These are phyloP conservation scores for Stereocaulon alpinum DNA, from an alignment of 495 filamentous ascomycete genomes.

Conservation along the genomic window DNA sequence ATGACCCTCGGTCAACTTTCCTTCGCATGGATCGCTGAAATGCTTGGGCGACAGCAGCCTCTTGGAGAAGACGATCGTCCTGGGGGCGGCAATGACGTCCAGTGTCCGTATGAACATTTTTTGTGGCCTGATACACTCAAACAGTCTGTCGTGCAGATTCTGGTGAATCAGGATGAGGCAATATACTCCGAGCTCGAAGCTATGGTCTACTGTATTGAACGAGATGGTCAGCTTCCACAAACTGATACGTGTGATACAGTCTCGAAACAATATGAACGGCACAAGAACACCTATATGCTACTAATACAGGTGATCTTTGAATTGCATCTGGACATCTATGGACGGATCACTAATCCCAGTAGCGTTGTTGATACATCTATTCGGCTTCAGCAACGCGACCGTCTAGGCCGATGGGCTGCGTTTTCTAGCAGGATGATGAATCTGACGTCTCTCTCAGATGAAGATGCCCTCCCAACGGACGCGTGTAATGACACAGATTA, in stretches of 20 bases:
- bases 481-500: constrained; percentile 33
- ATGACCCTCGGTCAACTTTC: constrained; percentile 51
- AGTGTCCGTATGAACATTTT: constrained; percentile 43
- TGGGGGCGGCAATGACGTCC: constrained; percentile 3
- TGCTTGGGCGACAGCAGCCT: constrained; percentile 24
- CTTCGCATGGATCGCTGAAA: constrained; percentile 52
- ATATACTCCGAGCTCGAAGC: constrained; percentile 47
- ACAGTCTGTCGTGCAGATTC: constrained; percentile 53
- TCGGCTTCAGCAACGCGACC: constrained; percentile 51
- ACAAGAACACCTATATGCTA: constrained; percentile 26
- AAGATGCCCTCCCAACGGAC: background rate
- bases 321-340: constrained; percentile 78
- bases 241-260: constrained; percentile 2
- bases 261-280: background rate
- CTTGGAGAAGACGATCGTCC: background rate
- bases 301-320: constrained; percentile 76
- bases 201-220: constrained; percentile 32
- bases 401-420: constrained; percentile 64
- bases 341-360: constrained; percentile 62
- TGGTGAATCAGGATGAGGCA: constrained; percentile 57
- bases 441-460: constrained; percentile 24
- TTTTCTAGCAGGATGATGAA: constrained; percentile 53
- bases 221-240: constrained; percentile 4
- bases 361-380: constrained; percentile 54
- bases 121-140: constrained; percentile 70